Percentiles rank a stretch among this genome's conserved stretches.
Evolutionary conservation across 2,329 filamentous ascomycete species (phyloP).

Genomic region (Sclerotiophoma versabilis): DNA sequence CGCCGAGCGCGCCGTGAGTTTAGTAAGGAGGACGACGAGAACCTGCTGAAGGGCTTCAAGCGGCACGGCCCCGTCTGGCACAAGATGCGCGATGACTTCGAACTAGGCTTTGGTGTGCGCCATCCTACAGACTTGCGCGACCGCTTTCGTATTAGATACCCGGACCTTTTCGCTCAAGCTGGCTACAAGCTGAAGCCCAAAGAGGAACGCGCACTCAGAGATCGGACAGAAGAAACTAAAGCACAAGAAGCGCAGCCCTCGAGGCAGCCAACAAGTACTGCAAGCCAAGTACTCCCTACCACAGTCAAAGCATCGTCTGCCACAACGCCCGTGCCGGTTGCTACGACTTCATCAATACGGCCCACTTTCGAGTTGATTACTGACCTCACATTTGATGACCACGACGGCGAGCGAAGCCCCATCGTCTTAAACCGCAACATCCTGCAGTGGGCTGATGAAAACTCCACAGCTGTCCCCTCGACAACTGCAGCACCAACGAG

Average conservation of each 20-base stretch:
- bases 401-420: conserved; percentile 31
- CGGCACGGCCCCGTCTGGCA: conserved; percentile 68
- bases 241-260: background rate
- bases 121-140: conserved; percentile 66
- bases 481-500: background rate
- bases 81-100: conserved; percentile 62
- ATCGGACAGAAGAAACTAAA: conserved; percentile 20
- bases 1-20: conserved; percentile 64
- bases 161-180: conserved; percentile 62
- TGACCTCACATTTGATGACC: conserved; percentile 31
- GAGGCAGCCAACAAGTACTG: background rate
- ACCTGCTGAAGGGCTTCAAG: conserved; percentile 64
- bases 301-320: background rate
- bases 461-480: conserved; percentile 25
- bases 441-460: conserved; percentile 48
- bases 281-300: background rate
- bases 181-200: conserved; percentile 52
- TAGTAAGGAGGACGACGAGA: conserved; percentile 64
- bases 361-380: conserved; percentile 27
- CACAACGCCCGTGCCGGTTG: background rate
- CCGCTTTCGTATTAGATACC: conserved; percentile 66
- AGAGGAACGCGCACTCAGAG: conserved; percentile 27
- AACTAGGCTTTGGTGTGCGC: conserved; percentile 59
- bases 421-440: conserved; percentile 49
- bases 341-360: conserved; percentile 23